Evolutionary conservation across 2,329 filamentous ascomycete genomes (phyloP), one percentile per base, ranked within the genome.

Genomic region (Epichloe baconii): DNA sequence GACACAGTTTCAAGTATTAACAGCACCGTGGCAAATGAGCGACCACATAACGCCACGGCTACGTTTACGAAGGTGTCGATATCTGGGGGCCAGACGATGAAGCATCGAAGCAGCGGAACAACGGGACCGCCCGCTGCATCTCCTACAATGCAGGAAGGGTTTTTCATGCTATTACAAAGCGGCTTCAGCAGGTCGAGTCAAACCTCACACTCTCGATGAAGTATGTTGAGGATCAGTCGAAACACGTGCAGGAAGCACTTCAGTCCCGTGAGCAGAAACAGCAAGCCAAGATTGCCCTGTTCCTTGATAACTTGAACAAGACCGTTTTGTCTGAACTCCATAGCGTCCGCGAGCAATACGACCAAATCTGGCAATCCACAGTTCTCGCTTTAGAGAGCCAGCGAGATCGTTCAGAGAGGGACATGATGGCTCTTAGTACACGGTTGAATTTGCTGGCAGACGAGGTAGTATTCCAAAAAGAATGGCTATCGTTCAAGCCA

Each of bases 211-310:
- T 97, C 11, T 95, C 90, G 0, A 73, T 97, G 8, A 87, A 95
- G 61, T 98, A 98, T 62, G 95, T 98, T 53, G 91, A 97, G 69
- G 89, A 95, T 53, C 93, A 97, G 65, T 96, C 91, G 4, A 85
- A 83, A 47, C 88, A 95, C 55, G 74, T 97, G 40, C 85, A 91
- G 45, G 88, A 96, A 57, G 88, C 88, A 0, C 87, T 96, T 55
- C 80, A 81, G 50, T 86, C 86, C 61, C 85, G 94, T 34, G 91
- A 97, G 66, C 89, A 89, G 59, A 83, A 85, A 50, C 93, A 97
- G 64, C 72, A 94, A 15, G 73, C 79, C n/a, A 93, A 91, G 62
- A 88, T 91, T 1, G 83, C 85, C 21, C 74, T 76, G 2, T 96
- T 96, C 62, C 75, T 97, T 14, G 81, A 88, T 54, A 80, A 81